phyloP scores from a whole-genome alignment of 495 filamentous ascomycete species.

The Podospora tetraspora region DNA sequence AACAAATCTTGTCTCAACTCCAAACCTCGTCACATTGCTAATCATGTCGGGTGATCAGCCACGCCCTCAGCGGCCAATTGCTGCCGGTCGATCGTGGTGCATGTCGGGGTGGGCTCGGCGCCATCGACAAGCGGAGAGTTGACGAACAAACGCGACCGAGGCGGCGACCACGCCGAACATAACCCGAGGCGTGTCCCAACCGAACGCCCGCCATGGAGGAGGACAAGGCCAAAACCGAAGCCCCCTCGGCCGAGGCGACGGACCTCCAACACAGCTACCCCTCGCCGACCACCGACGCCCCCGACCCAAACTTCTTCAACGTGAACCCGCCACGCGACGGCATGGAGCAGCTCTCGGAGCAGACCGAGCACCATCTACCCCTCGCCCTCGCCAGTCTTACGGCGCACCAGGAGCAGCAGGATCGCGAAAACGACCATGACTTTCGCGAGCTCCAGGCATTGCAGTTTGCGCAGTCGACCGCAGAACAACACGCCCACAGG shows the following conservation, averaged over 20 bases:
- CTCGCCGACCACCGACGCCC: slow-evolving; percentile 22
- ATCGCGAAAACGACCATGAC: slow-evolving; percentile 21
- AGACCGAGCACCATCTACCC: slow-evolving; percentile 14
- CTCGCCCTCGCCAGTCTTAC: slow-evolving; percentile 13
- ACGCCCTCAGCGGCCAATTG: neutral
- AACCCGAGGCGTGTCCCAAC: neutral
- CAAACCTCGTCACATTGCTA: slow-evolving; percentile 16
- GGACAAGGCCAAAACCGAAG: slow-evolving; percentile 17
- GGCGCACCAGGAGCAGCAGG: slow-evolving; percentile 22
- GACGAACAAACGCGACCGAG: neutral
- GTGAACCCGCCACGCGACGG: slow-evolving; percentile 21
- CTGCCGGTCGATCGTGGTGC: neutral
- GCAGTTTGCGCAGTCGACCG: slow-evolving; percentile 22
- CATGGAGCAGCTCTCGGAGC: slow-evolving; percentile 17
- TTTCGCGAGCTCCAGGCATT: slow-evolving; percentile 6
- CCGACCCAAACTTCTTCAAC: slow-evolving; percentile 29
- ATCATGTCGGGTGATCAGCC: slow-evolving; percentile 14
- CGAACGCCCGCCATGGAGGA: slow-evolving; percentile 13
- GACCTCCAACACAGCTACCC: slow-evolving; percentile 29
- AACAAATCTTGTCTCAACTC: slow-evolving; percentile 3
- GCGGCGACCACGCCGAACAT: neutral
- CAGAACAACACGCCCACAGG: slow-evolving; percentile 24
- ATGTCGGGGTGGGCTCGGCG: neutral
- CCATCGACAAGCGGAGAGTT: neutral
- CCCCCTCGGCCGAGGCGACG: slow-evolving; percentile 19